Percentiles rank a stretch among this genome's conserved stretches.
Conservation (phyloP, 1,284 basidiomycete genomes). For the Porodaedalea pini region DNA sequence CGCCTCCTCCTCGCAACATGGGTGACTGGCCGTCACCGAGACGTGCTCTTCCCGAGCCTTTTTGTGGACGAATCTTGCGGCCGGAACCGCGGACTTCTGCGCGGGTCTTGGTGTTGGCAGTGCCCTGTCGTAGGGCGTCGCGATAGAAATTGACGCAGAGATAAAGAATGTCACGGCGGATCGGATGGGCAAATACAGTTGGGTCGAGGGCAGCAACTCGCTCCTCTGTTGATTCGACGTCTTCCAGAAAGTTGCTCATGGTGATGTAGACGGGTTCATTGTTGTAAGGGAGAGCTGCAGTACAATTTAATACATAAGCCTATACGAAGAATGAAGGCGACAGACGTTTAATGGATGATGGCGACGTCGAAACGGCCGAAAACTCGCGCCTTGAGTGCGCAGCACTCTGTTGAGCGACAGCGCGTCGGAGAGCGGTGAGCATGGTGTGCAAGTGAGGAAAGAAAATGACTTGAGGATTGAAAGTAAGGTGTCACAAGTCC, state of each 20-base stretch:
- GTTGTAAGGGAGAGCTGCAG: slow-evolving; percentile 19
- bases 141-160: slow-evolving; percentile 89
- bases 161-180: slow-evolving; percentile 91
- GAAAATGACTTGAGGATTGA: neutral
- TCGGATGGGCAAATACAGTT: slow-evolving; percentile 81
- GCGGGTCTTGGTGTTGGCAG: slow-evolving; percentile 89
- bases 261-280: slow-evolving; percentile 44
- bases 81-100: slow-evolving; percentile 88
- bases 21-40: slow-evolving; percentile 87
- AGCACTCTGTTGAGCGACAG: slow-evolving; percentile 2
- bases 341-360: neutral
- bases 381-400: slow-evolving; percentile 1
- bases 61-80: slow-evolving; percentile 86
- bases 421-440: slow-evolving; percentile 11
- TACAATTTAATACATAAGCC: slow-evolving; percentile 33
- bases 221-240: slow-evolving; percentile 35
- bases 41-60: slow-evolving; percentile 88
- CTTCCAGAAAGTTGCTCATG: slow-evolving; percentile 52
- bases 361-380: neutral
- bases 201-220: slow-evolving; percentile 74
- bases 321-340: neutral
- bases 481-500: neutral
- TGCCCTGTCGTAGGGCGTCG: slow-evolving; percentile 84
- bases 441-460: neutral
- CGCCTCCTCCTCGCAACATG: slow-evolving; percentile 88